These are phyloP conservation scores for Alternaria brassicicola DNA, from an alignment of 2,329 filamentous ascomycete genomes.

Conservation along the genomic window DNA sequence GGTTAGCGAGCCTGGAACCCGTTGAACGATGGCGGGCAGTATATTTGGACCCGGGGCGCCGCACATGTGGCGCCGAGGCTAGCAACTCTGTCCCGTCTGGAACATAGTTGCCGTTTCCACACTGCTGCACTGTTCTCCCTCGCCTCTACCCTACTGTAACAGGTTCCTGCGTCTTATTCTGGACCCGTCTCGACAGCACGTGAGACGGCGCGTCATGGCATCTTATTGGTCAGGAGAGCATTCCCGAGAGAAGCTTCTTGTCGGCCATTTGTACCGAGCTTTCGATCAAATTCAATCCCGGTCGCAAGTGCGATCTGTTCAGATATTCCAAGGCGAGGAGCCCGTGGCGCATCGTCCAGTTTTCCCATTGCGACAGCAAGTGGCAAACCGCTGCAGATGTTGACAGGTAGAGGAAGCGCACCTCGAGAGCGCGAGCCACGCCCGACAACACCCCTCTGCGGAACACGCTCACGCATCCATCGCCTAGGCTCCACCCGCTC, in stretches of 20 bases:
- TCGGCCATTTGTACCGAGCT: constrained; percentile 15
- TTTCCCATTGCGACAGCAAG: background rate
- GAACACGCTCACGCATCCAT: constrained; percentile 5
- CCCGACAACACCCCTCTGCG: background rate
- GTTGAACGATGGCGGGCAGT: background rate
- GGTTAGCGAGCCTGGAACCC: background rate
- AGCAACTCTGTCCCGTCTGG: background rate
- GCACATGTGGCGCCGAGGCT: constrained; percentile 12
- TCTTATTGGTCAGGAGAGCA: constrained; percentile 15
- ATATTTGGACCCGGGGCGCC: constrained; percentile 3
- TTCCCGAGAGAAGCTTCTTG: constrained; percentile 12
- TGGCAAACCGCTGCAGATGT: constrained; percentile 5
- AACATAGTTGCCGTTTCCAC: background rate
- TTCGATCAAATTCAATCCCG: constrained; percentile 10
- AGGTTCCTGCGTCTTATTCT: background rate
- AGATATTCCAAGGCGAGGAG: background rate
- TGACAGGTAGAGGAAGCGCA: background rate
- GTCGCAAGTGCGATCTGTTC: constrained; percentile 9
- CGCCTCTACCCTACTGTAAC: background rate
- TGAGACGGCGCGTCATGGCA: constrained; percentile 7
- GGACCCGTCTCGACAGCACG: constrained; percentile 6
- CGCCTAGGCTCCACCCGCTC: constrained; percentile 12
- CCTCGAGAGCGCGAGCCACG: background rate
- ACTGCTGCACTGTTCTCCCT: background rate
- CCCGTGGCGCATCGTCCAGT: background rate